phyloP scores from a whole-genome alignment of 2,329 filamentous ascomycete genomes.

The Mycocentrospora acerina region DNA sequence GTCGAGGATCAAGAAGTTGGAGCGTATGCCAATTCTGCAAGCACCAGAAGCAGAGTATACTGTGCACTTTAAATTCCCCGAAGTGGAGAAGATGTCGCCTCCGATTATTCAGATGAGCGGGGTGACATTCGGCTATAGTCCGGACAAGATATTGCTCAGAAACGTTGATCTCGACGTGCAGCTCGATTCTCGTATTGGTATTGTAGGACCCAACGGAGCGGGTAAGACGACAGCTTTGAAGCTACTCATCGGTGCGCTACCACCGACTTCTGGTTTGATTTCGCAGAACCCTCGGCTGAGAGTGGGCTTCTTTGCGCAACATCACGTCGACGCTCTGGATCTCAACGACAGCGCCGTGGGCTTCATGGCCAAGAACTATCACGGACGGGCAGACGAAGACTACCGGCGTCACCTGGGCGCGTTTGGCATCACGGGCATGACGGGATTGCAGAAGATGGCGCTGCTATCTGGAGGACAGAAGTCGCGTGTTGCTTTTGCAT shows the following conservation, averaged over 20 bases:
- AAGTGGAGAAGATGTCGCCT: slow-evolving; percentile 95
- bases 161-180: slow-evolving; percentile 96
- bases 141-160: slow-evolving; percentile 75
- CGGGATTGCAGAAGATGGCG: slow-evolving; percentile 93
- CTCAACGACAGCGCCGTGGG: slow-evolving; percentile 84
- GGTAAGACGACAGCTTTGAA: slow-evolving; percentile 99
- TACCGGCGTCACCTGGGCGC: slow-evolving; percentile 94
- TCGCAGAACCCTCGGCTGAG: slow-evolving; percentile 85
- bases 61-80: slow-evolving; percentile 95
- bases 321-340: slow-evolving; percentile 95
- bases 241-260: slow-evolving; percentile 85
- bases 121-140: slow-evolving; percentile 84
- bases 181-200: slow-evolving; percentile 95
- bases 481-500: slow-evolving; percentile 97
- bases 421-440: slow-evolving; percentile 84
- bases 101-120: slow-evolving; percentile 97
- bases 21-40: slow-evolving; percentile 92
- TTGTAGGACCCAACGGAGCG: slow-evolving; percentile 98
- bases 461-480: slow-evolving; percentile 96
- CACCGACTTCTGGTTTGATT: slow-evolving; percentile 76
- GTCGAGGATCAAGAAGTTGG: slow-evolving; percentile 97
- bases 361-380: slow-evolving; percentile 94
- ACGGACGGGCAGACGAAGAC: slow-evolving; percentile 90
- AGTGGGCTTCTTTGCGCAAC: slow-evolving; percentile 96
- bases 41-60: slow-evolving; percentile 91